Evolutionary conservation across 371 early-diverging fungal species (phyloP), one percentile per base, ranked within the genome.

Genomic region (Smittium culicis): DNA sequence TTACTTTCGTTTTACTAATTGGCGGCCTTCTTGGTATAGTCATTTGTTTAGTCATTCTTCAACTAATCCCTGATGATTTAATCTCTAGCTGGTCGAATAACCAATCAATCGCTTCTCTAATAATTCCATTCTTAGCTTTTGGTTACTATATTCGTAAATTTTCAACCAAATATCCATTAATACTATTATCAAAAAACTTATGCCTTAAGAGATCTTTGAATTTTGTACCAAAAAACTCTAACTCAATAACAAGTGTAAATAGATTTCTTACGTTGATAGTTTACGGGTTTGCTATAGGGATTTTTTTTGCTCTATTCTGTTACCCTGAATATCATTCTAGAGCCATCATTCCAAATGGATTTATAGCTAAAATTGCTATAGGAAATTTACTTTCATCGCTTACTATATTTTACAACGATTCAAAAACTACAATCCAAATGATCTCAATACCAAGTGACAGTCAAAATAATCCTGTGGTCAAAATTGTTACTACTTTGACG

Each of bases 401-500:
- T 2, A 32, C 31, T 31, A 31, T 63, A 24, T 63, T 34, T 35
- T 63, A 63, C 33, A 59, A 59, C 5, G 32, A 59, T 27, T 59
- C 60, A 27, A 59, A 59, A 59, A 27, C 32, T 14, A 59, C 60
- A 45, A 45, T 45, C 20, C 20, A 11, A 45, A 45, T 45, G 45
- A 11, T 20, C 11, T 5, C 65, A 1, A 45, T 69, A 73, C 33
- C 72, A 68, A 14, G 64, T 71, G 24, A 31, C 60, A 1, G 29
- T 67, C 11, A 14, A 5, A 8, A 34, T 69, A 34, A 34, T 20
- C 16, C 65, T 71, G 1, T 69, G 34, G 16, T 34, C 24, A 14
- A 64, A 75, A 68, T 72, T 73, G 34, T 28, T 54, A 35, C 16
- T 27, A 24, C 3, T 28, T 63, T 57, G 29, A 20, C 34, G 3